Conservation (phyloP, 257 asterid genomes). For the Datura wrightii region DNA sequence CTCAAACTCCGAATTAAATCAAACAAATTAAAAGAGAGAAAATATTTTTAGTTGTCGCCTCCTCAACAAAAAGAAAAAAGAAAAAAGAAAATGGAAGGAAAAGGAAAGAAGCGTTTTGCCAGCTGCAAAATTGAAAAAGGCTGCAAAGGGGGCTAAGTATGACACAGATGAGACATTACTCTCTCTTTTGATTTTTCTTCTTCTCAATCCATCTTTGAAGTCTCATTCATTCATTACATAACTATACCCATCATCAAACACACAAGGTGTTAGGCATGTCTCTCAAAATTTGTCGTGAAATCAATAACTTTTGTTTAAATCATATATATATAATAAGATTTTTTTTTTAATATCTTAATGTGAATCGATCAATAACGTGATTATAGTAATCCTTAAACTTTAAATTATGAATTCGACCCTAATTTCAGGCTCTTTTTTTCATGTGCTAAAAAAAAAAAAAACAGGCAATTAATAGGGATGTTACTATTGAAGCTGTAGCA, state of each 20-base stretch:
- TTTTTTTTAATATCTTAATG: too few relatives aligned
- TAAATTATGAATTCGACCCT: too few relatives aligned
- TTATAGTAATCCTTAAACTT: too few relatives aligned
- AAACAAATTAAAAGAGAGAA: too few relatives aligned
- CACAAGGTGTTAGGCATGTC: neutral
- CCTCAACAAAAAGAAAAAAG: neutral
- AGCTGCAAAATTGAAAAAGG: constrained; percentile 31
- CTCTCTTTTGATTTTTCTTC: neutral
- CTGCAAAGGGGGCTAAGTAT: constrained; percentile 23
- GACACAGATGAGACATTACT: constrained; percentile 25
- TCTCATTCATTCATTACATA: neutral
- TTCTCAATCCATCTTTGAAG: neutral
- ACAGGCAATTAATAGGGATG: neutral
- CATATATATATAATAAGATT: too few relatives aligned
- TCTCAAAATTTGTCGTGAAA: neutral
- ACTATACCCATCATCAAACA: neutral
- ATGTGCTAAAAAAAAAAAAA: constrained; percentile 18
- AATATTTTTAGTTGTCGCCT: too few relatives aligned
- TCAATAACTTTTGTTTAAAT: too few relatives aligned
- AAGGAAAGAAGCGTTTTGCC: constrained; percentile 26
- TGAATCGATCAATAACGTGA: too few relatives aligned
- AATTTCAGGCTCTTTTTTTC: neutral
- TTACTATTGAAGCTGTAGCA: constrained; percentile 30
- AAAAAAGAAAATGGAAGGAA: neutral
- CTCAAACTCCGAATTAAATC: too few relatives aligned